A percentile compares a stretch with the other conserved stretches of the same genome.
Conservation (phyloP, 129 eudicot genomes). For the Saussurea involucrata region DNA sequence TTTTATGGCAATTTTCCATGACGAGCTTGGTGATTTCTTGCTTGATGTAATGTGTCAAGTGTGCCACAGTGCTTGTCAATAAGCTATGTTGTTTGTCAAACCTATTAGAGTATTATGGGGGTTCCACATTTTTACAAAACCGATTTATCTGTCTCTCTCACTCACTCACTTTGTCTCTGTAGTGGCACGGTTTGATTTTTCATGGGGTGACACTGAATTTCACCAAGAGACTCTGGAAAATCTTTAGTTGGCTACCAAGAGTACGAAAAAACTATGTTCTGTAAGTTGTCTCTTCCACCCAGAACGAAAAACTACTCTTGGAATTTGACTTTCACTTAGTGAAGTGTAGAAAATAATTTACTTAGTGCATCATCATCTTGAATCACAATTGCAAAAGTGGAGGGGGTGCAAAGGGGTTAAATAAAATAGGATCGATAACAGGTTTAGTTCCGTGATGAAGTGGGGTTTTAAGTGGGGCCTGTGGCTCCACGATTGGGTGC, state of each 20-base stretch:
- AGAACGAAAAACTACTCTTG: not conserved
- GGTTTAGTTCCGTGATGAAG: not conserved
- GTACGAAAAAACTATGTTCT: conserved; percentile 67
- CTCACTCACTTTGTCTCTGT: not conserved
- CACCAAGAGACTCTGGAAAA: conserved; percentile 81
- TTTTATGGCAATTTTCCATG: too few species aligned
- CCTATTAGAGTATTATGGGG: not conserved
- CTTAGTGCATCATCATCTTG: conserved; percentile 42
- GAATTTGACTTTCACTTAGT: not conserved
- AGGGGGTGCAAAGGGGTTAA: not conserved
- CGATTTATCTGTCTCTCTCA: not conserved
- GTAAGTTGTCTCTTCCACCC: conserved; percentile 41
- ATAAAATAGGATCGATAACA: not conserved
- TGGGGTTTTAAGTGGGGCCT: not conserved
- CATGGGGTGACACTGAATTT: conserved; percentile 72
- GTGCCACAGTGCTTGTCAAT: too few species aligned
- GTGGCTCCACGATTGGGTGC: not conserved
- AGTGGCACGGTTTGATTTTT: conserved; percentile 91
- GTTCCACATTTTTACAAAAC: not conserved
- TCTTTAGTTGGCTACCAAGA: conserved; percentile 64
- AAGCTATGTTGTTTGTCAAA: not conserved
- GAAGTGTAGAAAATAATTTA: not conserved
- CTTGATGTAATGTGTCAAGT: not conserved
- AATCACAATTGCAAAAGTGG: not conserved
- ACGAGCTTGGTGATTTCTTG: not conserved